phyloP scores from a whole-genome alignment of 192 early-diverging fungal genomes.

The Backusella parvicylindrica region DNA sequence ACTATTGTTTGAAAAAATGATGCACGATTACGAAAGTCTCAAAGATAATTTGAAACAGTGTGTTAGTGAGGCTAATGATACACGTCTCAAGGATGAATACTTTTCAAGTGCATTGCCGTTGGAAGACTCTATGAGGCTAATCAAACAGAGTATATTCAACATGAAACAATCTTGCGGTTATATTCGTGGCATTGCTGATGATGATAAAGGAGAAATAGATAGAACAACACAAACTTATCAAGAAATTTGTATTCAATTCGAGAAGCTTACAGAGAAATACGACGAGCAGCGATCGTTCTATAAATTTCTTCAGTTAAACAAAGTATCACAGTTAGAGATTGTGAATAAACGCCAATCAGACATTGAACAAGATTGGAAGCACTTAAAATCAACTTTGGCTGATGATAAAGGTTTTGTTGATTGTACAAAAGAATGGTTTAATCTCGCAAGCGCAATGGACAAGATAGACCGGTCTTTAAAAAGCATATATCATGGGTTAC shows the following conservation, averaged over 20 bases:
- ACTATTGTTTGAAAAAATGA: background rate
- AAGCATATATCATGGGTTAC: background rate
- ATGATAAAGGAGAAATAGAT: background rate
- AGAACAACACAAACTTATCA: background rate
- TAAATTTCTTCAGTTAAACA: background rate
- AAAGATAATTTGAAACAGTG: background rate
- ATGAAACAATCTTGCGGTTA: background rate
- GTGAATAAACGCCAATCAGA: background rate
- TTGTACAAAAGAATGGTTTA: background rate
- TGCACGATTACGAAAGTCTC: background rate
- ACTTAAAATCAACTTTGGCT: background rate
- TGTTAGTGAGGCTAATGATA: background rate
- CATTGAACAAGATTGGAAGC: background rate
- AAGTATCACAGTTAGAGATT: background rate
- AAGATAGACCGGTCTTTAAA: background rate
- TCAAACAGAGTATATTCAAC: background rate
- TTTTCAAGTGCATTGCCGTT: background rate
- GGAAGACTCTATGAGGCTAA: background rate
- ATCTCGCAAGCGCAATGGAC: background rate
- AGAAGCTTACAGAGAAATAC: background rate
- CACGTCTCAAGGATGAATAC: slow-evolving; percentile 1
- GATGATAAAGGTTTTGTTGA: background rate
- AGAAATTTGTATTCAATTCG: background rate
- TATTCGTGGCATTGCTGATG: background rate
- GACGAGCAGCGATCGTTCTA: background rate